phyloP scores from a whole-genome alignment of 345 rosid species.

The Eucalyptus pauciflora region DNA sequence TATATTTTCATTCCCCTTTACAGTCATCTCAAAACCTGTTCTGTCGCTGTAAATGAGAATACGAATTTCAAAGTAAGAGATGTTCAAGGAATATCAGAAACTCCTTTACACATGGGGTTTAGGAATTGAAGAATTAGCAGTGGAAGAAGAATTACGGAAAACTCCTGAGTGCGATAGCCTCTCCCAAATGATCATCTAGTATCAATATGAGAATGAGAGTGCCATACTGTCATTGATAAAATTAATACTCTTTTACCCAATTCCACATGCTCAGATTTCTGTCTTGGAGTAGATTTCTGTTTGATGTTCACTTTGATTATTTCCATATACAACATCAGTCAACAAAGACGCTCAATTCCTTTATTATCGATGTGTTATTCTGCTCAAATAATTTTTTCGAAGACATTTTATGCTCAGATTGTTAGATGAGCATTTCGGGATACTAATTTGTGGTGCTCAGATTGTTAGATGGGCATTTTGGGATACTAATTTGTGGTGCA shows the following conservation, averaged over 20 bases:
- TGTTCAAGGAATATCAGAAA: neutral
- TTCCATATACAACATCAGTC: neutral
- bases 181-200: neutral
- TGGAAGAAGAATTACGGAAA: neutral
- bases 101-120: neutral
- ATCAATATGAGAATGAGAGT: neutral
- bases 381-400: neutral
- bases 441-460: neutral
- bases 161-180: neutral
- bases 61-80: neutral
- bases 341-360: neutral
- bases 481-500: neutral
- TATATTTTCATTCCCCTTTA: neutral
- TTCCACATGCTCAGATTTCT: neutral
- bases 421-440: neutral
- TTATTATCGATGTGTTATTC: neutral
- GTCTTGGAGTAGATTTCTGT: neutral
- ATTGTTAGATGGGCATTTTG: neutral
- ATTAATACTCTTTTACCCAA: neutral
- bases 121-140: neutral
- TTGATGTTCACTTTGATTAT: neutral
- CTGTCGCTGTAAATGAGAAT: neutral
- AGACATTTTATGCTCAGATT: neutral
- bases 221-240: neutral
- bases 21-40: neutral